Evolutionary conservation across 495 filamentous ascomycete species (phyloP).

Genomic region (Hyaloscypha finlandica): DNA sequence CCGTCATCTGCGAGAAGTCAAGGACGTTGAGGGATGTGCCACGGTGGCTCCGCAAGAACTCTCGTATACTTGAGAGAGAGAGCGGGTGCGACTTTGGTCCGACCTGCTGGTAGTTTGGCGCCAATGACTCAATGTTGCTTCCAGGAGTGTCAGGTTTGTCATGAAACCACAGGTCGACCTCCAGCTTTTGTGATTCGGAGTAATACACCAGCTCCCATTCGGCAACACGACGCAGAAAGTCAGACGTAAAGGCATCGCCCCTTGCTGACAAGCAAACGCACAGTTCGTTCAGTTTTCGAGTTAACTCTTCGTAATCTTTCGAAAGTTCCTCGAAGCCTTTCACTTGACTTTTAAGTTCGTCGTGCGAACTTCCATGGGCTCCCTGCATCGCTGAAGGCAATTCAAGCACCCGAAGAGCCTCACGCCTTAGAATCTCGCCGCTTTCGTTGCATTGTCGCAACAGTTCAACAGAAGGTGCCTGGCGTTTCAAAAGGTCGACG

Average conservation of each 20-base stretch:
- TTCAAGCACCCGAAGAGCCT: not conserved
- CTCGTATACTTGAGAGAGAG: not conserved
- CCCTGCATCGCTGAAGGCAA: too few relatives aligned
- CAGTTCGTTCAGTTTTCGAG: not conserved
- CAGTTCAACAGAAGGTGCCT: not conserved
- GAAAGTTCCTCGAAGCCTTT: not conserved
- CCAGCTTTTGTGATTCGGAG: not conserved
- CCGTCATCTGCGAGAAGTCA: not conserved
- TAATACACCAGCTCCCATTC: not conserved
- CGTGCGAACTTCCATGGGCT: too few relatives aligned
- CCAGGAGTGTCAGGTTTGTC: too few relatives aligned
- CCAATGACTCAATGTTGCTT: too few relatives aligned
- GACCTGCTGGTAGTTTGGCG: not conserved
- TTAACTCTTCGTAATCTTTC: not conserved
- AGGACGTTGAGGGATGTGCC: not conserved
- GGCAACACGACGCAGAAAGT: not conserved
- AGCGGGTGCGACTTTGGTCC: too few relatives aligned
- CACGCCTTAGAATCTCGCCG: not conserved
- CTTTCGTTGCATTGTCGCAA: not conserved
- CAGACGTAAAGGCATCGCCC: too few relatives aligned
- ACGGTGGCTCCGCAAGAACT: not conserved
- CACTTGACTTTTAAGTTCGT: too few relatives aligned
- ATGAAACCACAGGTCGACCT: not conserved
- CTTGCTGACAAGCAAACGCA: not conserved
- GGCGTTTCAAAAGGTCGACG: not conserved